A percentile compares a stretch with the other conserved stretches of the same genome.
phyloP scores from a whole-genome alignment of 2,329 filamentous ascomycete genomes.

The Penicillium brasilianum region DNA sequence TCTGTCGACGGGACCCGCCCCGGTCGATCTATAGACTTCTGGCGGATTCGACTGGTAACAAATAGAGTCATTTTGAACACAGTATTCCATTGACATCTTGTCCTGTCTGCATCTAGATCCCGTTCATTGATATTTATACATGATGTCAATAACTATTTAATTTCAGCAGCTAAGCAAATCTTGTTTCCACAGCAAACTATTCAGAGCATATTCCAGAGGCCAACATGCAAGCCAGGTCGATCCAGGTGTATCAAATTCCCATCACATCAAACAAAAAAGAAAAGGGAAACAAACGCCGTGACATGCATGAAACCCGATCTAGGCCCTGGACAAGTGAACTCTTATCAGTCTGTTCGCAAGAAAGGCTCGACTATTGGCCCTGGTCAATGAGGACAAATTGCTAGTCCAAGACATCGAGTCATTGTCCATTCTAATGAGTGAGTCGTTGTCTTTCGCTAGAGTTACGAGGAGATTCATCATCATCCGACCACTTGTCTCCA shows the following conservation, averaged over 20 bases:
- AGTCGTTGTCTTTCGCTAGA: slow-evolving; percentile 58
- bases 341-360: neutral
- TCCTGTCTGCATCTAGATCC: neutral
- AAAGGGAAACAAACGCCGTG: slow-evolving; percentile 30
- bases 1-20: neutral
- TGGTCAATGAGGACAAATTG: slow-evolving; percentile 2
- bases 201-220: slow-evolving; percentile 14
- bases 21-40: slow-evolving; percentile 11
- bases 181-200: slow-evolving; percentile 13
- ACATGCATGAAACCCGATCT: slow-evolving; percentile 28
- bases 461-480: slow-evolving; percentile 60
- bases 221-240: slow-evolving; percentile 19
- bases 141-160: neutral
- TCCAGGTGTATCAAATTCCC: slow-evolving; percentile 17
- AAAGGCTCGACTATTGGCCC: slow-evolving; percentile 8
- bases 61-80: neutral
- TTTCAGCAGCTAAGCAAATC: slow-evolving; percentile 1
- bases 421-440: slow-evolving; percentile 48
- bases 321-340: slow-evolving; percentile 3
- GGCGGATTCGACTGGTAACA: neutral
- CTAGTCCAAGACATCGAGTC: neutral
- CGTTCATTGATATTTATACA: neutral
- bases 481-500: slow-evolving; percentile 79
- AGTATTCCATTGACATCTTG: no score
- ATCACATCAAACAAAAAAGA: slow-evolving; percentile 15